Evolutionary conservation across 371 early-diverging fungal genomes (phyloP).

Genomic region (Apophysomyces trapeziformis): DNA sequence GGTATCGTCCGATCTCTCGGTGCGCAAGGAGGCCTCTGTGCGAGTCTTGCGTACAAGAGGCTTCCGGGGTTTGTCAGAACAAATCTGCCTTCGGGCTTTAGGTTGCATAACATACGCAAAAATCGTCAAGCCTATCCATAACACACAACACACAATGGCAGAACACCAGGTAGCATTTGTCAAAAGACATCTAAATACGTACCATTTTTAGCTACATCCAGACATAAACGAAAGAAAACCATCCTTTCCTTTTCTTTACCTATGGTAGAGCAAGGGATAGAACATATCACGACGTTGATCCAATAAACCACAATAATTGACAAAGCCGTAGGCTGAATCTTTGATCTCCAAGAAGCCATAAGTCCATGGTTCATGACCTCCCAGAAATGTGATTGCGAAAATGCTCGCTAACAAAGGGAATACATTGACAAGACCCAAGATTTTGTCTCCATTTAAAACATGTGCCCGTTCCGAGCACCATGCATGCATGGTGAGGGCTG

Average conservation of each 20-base stretch:
- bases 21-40: neutral
- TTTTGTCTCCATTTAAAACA: constrained; percentile 36
- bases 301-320: constrained; percentile 30
- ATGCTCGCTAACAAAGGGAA: constrained; percentile 15
- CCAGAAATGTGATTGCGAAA: constrained; percentile 25
- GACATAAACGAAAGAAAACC: neutral
- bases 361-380: constrained; percentile 46
- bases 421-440: constrained; percentile 30
- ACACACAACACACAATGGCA: constrained; percentile 5
- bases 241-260: constrained; percentile 21
- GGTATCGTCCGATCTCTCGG: neutral
- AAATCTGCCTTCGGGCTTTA: neutral
- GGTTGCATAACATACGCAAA: neutral
- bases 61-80: neutral
- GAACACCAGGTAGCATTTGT: constrained; percentile 13
- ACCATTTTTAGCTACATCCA: neutral
- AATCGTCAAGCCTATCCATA: constrained; percentile 8
- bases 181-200: constrained; percentile 13
- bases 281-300: constrained; percentile 29
- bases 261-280: constrained; percentile 41
- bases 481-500: constrained; percentile 35
- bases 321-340: constrained; percentile 39
- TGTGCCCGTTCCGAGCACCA: constrained; percentile 35
- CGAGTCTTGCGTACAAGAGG: neutral
- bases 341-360: constrained; percentile 36